These are phyloP conservation scores for Podosphaera xanthii DNA, from an alignment of 2,329 filamentous ascomycete genomes.

Conservation along the genomic window DNA sequence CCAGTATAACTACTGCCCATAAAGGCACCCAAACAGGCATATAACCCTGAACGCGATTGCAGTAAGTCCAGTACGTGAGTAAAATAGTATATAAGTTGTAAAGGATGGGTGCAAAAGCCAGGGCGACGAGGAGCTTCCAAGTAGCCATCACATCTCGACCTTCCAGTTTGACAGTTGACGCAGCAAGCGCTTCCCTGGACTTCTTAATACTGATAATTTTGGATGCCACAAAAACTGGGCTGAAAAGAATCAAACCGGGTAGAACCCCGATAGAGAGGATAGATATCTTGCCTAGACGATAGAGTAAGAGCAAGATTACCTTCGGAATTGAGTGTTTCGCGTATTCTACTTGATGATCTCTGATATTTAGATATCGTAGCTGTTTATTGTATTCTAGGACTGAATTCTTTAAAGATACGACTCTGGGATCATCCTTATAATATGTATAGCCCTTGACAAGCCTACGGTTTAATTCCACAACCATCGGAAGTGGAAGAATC, in stretches of 20 bases:
- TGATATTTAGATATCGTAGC: conserved; percentile 63
- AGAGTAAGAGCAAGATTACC: conserved; percentile 56
- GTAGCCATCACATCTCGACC: conserved; percentile 79
- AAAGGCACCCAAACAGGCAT: conserved; percentile 61
- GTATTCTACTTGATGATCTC: conserved; percentile 88
- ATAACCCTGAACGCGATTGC: conserved; percentile 62
- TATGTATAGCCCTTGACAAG: conserved; percentile 78
- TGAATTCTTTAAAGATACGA: conserved; percentile 48
- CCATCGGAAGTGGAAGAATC: conserved; percentile 74
- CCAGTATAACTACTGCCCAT: conserved; percentile 50
- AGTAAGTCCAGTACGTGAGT: conserved; percentile 54
- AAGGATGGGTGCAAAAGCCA: conserved; percentile 49
- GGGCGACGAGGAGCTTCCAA: conserved; percentile 44
- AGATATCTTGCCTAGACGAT: conserved; percentile 55
- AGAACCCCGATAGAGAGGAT: conserved; percentile 61
- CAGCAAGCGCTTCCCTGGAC: conserved; percentile 61
- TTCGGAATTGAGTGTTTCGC: conserved; percentile 58
- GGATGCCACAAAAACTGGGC: conserved; percentile 65
- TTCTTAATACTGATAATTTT: conserved; percentile 66
- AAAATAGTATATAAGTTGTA: conserved; percentile 63
- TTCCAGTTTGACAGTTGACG: conserved; percentile 71
- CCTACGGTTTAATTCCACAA: conserved; percentile 82
- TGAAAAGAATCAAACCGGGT: conserved; percentile 70
- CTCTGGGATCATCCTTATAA: conserved; percentile 76
- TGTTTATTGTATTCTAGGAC: conserved; percentile 74